Evolutionary conservation across 495 filamentous ascomycete species (phyloP), one percentile per base, ranked within the genome.

Genomic region (Glonium stellatum): DNA sequence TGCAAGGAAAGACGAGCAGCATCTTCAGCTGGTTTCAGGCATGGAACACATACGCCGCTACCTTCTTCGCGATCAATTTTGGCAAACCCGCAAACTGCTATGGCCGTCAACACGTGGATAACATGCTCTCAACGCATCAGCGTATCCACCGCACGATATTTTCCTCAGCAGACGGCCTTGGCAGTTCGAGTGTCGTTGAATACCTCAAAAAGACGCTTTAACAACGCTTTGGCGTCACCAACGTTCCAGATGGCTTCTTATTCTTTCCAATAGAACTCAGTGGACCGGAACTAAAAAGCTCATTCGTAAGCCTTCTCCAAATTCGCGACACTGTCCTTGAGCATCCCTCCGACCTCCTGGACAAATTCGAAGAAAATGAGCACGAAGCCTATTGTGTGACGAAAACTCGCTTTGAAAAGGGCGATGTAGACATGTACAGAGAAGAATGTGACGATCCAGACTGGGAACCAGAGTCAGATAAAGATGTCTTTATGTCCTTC

Each of bases 171-270:
- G 66, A 54, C n/a, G 65, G 55, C 10, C 54, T 19, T 18, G 62
- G 53, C 21, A 62, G 62, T 22, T 75, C 69, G n/a, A 81, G 79
- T 18, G 78, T 87, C 1, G 80, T 80, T 0, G 75, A 80, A 23
- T 81, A 83, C 66, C 75, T 89, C 1, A 80, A 82, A 13, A 66
- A 73, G 10, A 70, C 74, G 5, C 80, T 89, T 46, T 65, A 73
- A 9, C 68, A 79, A 13, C 74, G 79, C 0, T 89, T 87, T 64
- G 70, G 70, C 13, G 69, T 85, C 42, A 62, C 69, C 1, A 70
- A 82, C 48, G 77, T 88, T 22, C 85, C 85, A 0, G 81, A 87
- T 55, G 85, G 81, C n/a, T 85, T 85, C 68, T 80, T 87, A 68
- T 88, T 79, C 63, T 69, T 80, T 19, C 58, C 72, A 11, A 61